These are phyloP conservation scores for Quercus lobata DNA, from an alignment of 331 rosid species.

Conservation along the genomic window DNA sequence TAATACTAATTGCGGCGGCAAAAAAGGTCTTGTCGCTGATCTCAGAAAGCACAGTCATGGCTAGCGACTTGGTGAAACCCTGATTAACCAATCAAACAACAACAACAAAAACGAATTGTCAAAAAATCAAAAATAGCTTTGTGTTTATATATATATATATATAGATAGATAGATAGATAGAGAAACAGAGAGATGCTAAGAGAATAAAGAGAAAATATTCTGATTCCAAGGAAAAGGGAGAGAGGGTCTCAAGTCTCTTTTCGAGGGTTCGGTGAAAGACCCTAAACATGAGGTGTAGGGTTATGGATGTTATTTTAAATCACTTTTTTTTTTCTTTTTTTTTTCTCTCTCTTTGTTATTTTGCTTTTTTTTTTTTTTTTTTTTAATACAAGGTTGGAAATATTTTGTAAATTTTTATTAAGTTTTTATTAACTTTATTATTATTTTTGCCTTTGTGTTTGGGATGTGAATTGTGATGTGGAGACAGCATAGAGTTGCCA, in stretches of 20 bases:
- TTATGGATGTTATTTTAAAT: neutral
- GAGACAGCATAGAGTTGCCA: no score
- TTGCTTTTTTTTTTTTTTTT: no score
- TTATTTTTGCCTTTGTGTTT: no score
- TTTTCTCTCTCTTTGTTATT: fast-evolving
- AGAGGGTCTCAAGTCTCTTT: neutral
- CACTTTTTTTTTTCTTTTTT: no score
- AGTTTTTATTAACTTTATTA: no score
- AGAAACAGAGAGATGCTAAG: slow-evolving; percentile 10
- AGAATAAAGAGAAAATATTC: slow-evolving; percentile 13
- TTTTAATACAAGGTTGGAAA: no score
- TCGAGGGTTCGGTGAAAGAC: neutral
- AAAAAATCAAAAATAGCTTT: no score
- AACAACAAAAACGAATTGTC: neutral
- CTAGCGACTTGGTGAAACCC: slow-evolving; percentile 96
- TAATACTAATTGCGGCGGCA: slow-evolving; percentile 70
- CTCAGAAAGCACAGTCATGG: slow-evolving; percentile 92
- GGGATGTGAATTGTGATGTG: no score
- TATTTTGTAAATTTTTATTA: no score
- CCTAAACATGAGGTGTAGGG: neutral
- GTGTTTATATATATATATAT: no score
- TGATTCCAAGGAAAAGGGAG: slow-evolving; percentile 2
- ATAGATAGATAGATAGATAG: no score
- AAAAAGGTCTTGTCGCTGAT: slow-evolving; percentile 95
- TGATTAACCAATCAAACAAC: neutral